Base-by-base conservation (phyloP, 2,329 filamentous ascomycete genomes). In the Metarhizium album region DNA sequence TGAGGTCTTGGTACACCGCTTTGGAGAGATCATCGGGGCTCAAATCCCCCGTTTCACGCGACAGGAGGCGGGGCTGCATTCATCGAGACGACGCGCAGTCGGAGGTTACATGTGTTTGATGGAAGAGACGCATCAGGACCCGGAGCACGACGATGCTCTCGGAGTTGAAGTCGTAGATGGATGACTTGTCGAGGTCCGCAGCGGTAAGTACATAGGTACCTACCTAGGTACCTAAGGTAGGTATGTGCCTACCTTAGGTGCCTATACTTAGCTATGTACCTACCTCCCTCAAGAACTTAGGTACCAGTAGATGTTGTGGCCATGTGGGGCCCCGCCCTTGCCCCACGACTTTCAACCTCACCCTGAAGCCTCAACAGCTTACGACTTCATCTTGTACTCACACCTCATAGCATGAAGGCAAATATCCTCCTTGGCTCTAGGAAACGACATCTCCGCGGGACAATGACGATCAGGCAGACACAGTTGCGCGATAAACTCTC, bases 51-150 rank as follows among this genome's bases (percentile, higher is more conserved):
- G 83, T 75, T 64, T 86, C 83, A 70, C 89, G 83, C 65, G 87
- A 82, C 67, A 93, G 75, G 54, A 94, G 74, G 65, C 84, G 82
- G 64, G 80, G 83, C 89, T 91, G 74, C 81, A 85, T 83, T 66
- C 69, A 71, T 71, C 57, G 62, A 62, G 7, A 14, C 14, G 20
- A 2, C 40, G 40, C 40, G 40, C 16, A 43, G 20, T 4, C 9
- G 14, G 40, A 43, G 8, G 9, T n/a, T 43, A 14, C 40, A 24
- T 27, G 40, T 4, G 14, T 11, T 13, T 24, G 20, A 14, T 14
- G 13, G 7, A 3, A 3, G 22, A 24, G 3, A 24, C 8, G 11
- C 13, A 11, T 5, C 7, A 43, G 16, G 6, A 22, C 11, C 20
- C 20, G 37, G 5, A 20, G 37, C 7, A n/a, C 37, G 37, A 18